A percentile compares a stretch with the other conserved stretches of the same genome.
phyloP scores from a whole-genome alignment of 192 early-diverging fungal genomes.

The Coemansia sp. region DNA sequence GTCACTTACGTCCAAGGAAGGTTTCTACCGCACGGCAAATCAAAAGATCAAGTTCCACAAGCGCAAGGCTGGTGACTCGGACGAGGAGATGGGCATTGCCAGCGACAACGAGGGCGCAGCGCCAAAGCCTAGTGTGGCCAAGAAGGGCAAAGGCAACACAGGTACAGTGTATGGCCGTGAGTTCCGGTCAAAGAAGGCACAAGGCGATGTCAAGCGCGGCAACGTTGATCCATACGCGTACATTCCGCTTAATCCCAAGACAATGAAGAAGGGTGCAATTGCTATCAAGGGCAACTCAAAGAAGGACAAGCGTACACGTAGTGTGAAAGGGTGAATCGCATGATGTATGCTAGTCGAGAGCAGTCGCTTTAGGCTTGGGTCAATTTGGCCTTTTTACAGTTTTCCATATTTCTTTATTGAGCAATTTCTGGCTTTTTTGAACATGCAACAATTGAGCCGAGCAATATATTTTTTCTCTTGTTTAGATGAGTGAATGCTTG shows the following conservation, averaged over 20 bases:
- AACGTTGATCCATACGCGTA: slow-evolving; percentile 94
- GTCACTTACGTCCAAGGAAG: slow-evolving; percentile 73
- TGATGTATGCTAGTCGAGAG: neutral
- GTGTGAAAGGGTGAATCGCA: slow-evolving; percentile 7
- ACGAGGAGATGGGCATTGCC: slow-evolving; percentile 64
- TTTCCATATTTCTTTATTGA: neutral
- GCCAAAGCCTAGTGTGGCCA: slow-evolving; percentile 9
- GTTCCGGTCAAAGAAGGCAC: slow-evolving; percentile 82
- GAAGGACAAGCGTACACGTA: slow-evolving; percentile 46
- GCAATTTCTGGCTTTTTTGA: neutral
- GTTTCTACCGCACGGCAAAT: slow-evolving; percentile 78
- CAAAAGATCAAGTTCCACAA: slow-evolving; percentile 92
- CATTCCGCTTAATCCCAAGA: slow-evolving; percentile 72
- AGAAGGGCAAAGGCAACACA: slow-evolving; percentile 40
- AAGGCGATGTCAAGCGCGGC: slow-evolving; percentile 87
- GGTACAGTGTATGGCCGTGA: slow-evolving; percentile 56
- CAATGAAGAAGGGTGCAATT: slow-evolving; percentile 50
- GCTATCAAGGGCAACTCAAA: slow-evolving; percentile 47
- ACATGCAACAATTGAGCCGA: neutral
- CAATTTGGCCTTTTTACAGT: neutral
- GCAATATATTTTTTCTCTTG: neutral
- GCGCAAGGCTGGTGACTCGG: slow-evolving; percentile 59
- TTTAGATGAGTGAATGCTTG: neutral
- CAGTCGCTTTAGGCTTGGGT: neutral
- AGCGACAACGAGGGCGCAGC: slow-evolving; percentile 59